Percentiles rank a stretch among this genome's conserved stretches.
phyloP scores from a whole-genome alignment of 2,329 filamentous ascomycete genomes.

The Cytospora paraplurivora region DNA sequence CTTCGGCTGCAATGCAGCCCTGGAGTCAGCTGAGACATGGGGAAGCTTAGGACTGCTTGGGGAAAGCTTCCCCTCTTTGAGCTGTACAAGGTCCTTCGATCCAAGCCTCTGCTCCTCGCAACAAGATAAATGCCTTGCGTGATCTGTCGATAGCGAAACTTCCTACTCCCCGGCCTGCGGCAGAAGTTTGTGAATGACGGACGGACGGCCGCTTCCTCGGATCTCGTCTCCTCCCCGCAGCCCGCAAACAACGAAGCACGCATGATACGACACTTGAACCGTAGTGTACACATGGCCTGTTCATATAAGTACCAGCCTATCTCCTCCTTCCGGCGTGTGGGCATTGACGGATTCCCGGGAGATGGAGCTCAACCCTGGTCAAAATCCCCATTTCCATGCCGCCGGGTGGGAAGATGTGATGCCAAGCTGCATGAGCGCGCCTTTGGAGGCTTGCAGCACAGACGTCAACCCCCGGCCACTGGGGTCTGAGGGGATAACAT shows the following conservation, averaged over 20 bases:
- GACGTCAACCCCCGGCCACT: neutral
- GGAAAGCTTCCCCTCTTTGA: conserved; percentile 7
- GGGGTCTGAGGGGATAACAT: conserved; percentile 9
- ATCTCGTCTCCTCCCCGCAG: conserved; percentile 9
- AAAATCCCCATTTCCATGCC: conserved; percentile 13
- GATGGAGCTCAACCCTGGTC: conserved; percentile 7
- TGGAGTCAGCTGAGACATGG: neutral
- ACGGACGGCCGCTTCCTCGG: neutral
- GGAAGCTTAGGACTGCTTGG: conserved; percentile 14
- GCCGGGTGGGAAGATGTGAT: conserved; percentile 19
- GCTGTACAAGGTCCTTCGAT: conserved; percentile 1
- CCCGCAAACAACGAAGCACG: conserved; percentile 7
- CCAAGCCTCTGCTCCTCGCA: conserved; percentile 6
- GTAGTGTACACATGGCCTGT: neutral
- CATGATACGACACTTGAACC: conserved; percentile 16
- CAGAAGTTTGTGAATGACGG: conserved; percentile 7
- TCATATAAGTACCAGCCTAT: neutral
- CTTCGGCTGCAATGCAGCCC: conserved; percentile 21
- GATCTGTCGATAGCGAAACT: neutral
- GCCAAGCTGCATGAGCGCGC: conserved; percentile 22
- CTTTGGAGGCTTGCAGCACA: conserved; percentile 23
- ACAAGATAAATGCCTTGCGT: neutral
- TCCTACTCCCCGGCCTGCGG: neutral
- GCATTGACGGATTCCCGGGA: conserved; percentile 3
- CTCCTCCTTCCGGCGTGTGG: conserved; percentile 8